These are phyloP conservation scores for Trichoderma pleuroti DNA, from an alignment of 2,329 filamentous ascomycete genomes.

Conservation along the genomic window DNA sequence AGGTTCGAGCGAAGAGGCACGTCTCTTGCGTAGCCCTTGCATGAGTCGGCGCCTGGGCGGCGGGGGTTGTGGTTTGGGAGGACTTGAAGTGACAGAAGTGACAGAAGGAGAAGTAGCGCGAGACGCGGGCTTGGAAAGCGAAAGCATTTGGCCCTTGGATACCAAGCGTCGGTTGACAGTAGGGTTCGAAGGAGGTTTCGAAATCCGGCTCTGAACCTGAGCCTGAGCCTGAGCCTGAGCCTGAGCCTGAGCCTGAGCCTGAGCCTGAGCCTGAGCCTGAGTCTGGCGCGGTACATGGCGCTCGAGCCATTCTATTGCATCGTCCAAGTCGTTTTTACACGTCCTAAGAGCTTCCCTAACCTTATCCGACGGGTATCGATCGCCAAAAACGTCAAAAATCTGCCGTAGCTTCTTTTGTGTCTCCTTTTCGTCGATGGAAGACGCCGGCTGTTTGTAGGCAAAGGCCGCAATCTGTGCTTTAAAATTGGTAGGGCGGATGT, in stretches of 20 bases:
- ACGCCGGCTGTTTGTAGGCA: constrained; percentile 44
- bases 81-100: constrained; percentile 17
- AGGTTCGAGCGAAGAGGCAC: constrained; percentile 23
- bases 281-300: constrained; percentile 16
- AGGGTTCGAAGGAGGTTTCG: constrained; percentile 13
- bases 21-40: constrained; percentile 34
- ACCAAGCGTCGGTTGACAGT: constrained; percentile 28
- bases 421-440: constrained; percentile 34
- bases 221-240: background rate
- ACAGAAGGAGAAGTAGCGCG: constrained; percentile 4
- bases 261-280: background rate
- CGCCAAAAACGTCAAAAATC: constrained; percentile 36
- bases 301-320: constrained; percentile 34
- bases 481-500: constrained; percentile 60
- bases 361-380: constrained; percentile 29
- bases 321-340: constrained; percentile 36
- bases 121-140: constrained; percentile 4
- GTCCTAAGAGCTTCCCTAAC: constrained; percentile 34
- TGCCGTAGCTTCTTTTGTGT: constrained; percentile 36
- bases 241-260: background rate
- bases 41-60: constrained; percentile 35
- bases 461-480: constrained; percentile 39
- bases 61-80: constrained; percentile 20
- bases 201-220: background rate
- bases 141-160: constrained; percentile 31